Base-by-base conservation (phyloP, 805 yeast species). In the Kazachstania psychrophila region DNA sequence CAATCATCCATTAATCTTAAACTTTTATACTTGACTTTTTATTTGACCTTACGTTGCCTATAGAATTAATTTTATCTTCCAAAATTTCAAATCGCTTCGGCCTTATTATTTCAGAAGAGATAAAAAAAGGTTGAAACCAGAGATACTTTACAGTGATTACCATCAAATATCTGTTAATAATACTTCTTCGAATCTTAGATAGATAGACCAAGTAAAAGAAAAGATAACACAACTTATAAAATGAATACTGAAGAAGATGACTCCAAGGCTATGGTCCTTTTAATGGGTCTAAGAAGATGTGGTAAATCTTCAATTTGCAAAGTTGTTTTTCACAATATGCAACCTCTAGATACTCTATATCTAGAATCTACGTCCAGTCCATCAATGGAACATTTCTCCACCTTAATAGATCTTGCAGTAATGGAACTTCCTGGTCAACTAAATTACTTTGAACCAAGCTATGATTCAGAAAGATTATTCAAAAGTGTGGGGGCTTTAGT, bases 271-370 rank as follows among this genome's bases (percentile, higher is more conserved):
- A 81, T 87, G 26, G 77, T 87, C 31, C 68, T 87, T 19, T 61
- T 87, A 38, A 84, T 87, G 95, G 96, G 96, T 1, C 70, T 87
- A 24, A 72, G 95, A 52, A 66, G 84, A 56, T 83, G 89, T 15
- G 98, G 98, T 11, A 92, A 92, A 61, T 85, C 96, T 7, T 87
- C 96, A 3, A 92, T 92, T 23, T 79, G 96, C 52, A 87, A 89
- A 54, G 97, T 92, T 11, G 94, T 92, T 2, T 92, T 92, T 61
- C 95, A 89, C 58, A 83, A 85, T 54, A 86, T 92, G 94, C 95
- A 84, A 54, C 96, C 98, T 1, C 66, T 87, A 42, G 96, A 89
- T 52, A 88, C 97, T 0, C 60, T 89, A 31, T 89, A 89, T 52
- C 63, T 92, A 37, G 97, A 89, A 49, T 77, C 88, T 35, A 89